Conservation (phyloP, 345 rosid species). For the Heritiera fomes region DNA sequence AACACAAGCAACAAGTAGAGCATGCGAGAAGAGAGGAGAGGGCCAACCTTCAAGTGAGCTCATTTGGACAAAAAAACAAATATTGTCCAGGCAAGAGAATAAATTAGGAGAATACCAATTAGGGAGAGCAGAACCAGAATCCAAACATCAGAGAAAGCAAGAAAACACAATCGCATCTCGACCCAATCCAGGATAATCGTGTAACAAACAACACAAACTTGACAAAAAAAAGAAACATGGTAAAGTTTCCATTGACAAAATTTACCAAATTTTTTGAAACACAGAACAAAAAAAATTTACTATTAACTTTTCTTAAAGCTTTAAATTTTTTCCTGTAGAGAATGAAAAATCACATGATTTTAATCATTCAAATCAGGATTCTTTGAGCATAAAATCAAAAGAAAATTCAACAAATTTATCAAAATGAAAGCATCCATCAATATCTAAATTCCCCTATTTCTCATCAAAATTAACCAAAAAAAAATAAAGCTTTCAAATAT, state of each 20-base stretch:
- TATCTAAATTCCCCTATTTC: not conserved
- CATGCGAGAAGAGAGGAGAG: too few species aligned
- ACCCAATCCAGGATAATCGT: too few species aligned
- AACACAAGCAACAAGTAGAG: too few species aligned
- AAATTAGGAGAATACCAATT: too few species aligned
- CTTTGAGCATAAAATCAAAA: not conserved
- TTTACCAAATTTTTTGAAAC: not conserved
- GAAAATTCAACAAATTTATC: constrained; percentile 1
- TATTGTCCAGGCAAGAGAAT: too few species aligned
- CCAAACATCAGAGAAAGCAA: too few species aligned
- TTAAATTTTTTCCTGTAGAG: not conserved
- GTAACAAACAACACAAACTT: too few species aligned
- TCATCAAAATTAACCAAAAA: not conserved
- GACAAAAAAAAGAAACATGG: constrained; percentile 9
- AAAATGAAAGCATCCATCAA: constrained; percentile 5
- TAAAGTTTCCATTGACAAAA: not conserved
- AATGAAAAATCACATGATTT: not conserved
- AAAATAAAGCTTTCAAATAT: not conserved
- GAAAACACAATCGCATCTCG: too few species aligned
- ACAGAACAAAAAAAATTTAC: constrained; percentile 25
- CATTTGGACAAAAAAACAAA: too few species aligned
- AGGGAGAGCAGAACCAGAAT: too few species aligned
- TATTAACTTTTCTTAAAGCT: constrained; percentile 28
- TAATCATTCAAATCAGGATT: constrained; percentile 19
- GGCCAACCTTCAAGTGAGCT: too few species aligned